phyloP scores from a whole-genome alignment of 1,284 basidiomycete genomes.

The Sphaerobolus stellatus region DNA sequence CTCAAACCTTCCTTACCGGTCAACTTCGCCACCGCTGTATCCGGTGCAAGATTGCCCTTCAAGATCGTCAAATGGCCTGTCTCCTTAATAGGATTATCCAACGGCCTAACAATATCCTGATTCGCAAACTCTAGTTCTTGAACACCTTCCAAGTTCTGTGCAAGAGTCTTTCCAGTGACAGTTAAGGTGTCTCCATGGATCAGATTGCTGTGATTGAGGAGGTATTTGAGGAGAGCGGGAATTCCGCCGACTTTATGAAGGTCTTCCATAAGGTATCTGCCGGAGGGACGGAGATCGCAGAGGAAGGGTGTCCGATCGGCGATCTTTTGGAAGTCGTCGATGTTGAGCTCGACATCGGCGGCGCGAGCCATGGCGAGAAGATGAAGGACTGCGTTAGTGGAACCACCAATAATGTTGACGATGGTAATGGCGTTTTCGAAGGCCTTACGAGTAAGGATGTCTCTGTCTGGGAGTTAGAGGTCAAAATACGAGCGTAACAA shows the following conservation, averaged over 20 bases:
- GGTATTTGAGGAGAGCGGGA: constrained; percentile 80
- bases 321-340: constrained; percentile 92
- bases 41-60: constrained; percentile 87
- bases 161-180: constrained; percentile 91
- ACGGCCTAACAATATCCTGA: constrained; percentile 81
- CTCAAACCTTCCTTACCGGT: constrained; percentile 92
- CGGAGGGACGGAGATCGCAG: constrained; percentile 89
- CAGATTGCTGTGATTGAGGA: constrained; percentile 82
- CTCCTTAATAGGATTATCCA: constrained; percentile 85
- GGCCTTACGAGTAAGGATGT: constrained; percentile 88
- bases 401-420: constrained; percentile 84
- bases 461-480: no score
- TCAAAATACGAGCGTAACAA: no score
- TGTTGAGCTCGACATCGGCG: constrained; percentile 81
- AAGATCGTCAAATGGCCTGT: constrained; percentile 94
- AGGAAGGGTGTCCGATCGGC: constrained; percentile 91
- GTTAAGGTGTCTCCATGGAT: constrained; percentile 92
- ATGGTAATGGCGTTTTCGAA: constrained; percentile 91
- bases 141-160: constrained; percentile 86
- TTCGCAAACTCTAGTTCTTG: constrained; percentile 72
- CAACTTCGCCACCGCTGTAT: constrained; percentile 90
- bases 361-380: constrained; percentile 92
- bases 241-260: constrained; percentile 90
- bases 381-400: constrained; percentile 93
- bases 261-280: constrained; percentile 97